Evolutionary conservation across 176 grass and related monocot genomes (phyloP), one percentile per base, ranked within the genome.

Genomic region (Saccharum spontaneum): DNA sequence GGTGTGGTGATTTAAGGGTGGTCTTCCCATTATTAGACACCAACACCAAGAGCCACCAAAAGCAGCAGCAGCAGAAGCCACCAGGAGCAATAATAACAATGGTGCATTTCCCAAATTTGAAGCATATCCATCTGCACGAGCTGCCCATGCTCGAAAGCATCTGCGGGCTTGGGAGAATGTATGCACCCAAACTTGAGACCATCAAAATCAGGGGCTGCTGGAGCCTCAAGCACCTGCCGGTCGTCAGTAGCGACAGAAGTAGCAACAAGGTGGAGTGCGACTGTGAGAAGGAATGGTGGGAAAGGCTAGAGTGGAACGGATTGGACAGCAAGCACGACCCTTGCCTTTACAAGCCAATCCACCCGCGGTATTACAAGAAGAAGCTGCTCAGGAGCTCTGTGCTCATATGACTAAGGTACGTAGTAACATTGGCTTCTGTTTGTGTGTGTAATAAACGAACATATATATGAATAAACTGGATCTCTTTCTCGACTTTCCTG

Each of bases 161-260:
- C 38, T 86, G 75, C 28, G 14, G 67, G 18, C 12, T 0, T 12
- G 16, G 13, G 8, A 50, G 30, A 22, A 36, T 86, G 54, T 30
- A 10, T 0, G 54, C 84, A 0, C 84, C 84, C 14, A 0, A 0
- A 0, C 77, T 86, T 1, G 0, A 86, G 43, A 79, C 54, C 0
- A n/a, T 86, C 22, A 64, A 73, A 14, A 73, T 80, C 55, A 80
- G 43, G n/a, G 84, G 77, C 2, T 86, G 84, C 4, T 86, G 84
- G 84, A 86, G 76, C 67, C 84, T 86, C 40, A 72, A 0, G 3
- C 55, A 54, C 15, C n/a, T 86, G 22, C 84, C 76, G 0, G 0
- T 20, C 4, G 0, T 49, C 5, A 5, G 2, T 0, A 0, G 14
- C 0, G 0, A 18, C 11, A 18, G 31, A 36, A 36, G 31, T 17